A percentile compares a stretch with the other conserved stretches of the same genome.
Evolutionary conservation across 805 yeast species (phyloP).

Genomic region (Maudiozyma serrabonitensis): DNA sequence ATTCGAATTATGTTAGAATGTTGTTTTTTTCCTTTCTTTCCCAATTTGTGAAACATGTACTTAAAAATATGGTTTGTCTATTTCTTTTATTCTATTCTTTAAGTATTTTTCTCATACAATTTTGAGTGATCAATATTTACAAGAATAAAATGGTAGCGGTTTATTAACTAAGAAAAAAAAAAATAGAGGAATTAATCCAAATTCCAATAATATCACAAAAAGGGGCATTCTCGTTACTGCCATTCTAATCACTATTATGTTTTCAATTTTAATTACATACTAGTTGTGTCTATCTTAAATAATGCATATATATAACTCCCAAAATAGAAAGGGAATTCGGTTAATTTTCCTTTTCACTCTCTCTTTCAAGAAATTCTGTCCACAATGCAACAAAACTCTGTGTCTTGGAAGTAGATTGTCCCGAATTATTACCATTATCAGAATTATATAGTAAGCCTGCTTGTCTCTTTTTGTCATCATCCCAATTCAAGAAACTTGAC

Average conservation of each 20-base stretch:
- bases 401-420: conserved; percentile 27
- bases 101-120: too few relatives aligned
- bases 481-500: conserved; percentile 81
- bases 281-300: neutral
- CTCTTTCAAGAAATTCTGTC: conserved; percentile 74
- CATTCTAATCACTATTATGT: too few relatives aligned
- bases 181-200: too few relatives aligned
- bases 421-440: conserved; percentile 6
- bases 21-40: too few relatives aligned
- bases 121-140: too few relatives aligned
- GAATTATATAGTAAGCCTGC: conserved; percentile 49
- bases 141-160: too few relatives aligned
- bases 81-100: too few relatives aligned
- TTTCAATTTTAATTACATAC: neutral
- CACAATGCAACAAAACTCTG: conserved; percentile 62
- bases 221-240: too few relatives aligned
- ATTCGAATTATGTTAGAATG: neutral
- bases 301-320: neutral
- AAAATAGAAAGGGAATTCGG: neutral
- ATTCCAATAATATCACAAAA: too few relatives aligned
- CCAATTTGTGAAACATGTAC: too few relatives aligned
- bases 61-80: too few relatives aligned
- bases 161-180: too few relatives aligned
- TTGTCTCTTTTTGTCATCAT: conserved; percentile 61
- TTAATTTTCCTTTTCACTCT: conserved; percentile 35